Evolutionary conservation across 2,329 filamentous ascomycete genomes (phyloP), one percentile per base, ranked within the genome.

Genomic region (Davidsoniella neocaledoniae): DNA sequence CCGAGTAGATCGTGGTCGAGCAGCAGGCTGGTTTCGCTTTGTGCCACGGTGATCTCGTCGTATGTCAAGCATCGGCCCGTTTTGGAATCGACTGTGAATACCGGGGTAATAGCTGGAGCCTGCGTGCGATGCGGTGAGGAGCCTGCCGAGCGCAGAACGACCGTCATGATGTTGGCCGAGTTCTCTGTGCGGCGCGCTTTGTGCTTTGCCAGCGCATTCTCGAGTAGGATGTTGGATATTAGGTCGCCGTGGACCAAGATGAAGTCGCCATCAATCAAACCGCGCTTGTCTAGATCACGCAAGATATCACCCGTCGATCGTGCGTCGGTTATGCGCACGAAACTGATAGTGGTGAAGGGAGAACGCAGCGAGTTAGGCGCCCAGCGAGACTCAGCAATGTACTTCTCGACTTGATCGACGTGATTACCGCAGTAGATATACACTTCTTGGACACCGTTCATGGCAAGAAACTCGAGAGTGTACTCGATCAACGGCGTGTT

Each of bases 401-500:
- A 94, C 56, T 77, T 74, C 66, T 96, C 88, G 50, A 98, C 76
- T 62, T 87, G 78, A 53, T 91, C 82, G 26, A 83, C 83, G 63
- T 95, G 87, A 25, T 86, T 80, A 53, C 86, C 85, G 58, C 83
- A 90, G 68, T 95, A 96, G 52, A 98, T 76, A 62, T 84, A 94
- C 49, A 96, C 83, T 56, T 95, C 86, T 58, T 91, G 80, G n/a
- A 96, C 87, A 52, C 88, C 87, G 52, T 91, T 87, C 73, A 90
- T 90, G 56, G 87, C 87, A 1, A 98, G 79, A 60, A 94, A 96
- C 61, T 96, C 88, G 59, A 96, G 79, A 3, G 90, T 96, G 64
- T 98, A 96, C 65, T 98, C 91, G 66, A 98, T 94, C 55, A 98
- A 72, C 36, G 91, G 90, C 1, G 82, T 88, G 64, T 96, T 96